These are phyloP conservation scores for Talaromyces funiculosus DNA, from an alignment of 2,329 filamentous ascomycete genomes.

Conservation along the genomic window DNA sequence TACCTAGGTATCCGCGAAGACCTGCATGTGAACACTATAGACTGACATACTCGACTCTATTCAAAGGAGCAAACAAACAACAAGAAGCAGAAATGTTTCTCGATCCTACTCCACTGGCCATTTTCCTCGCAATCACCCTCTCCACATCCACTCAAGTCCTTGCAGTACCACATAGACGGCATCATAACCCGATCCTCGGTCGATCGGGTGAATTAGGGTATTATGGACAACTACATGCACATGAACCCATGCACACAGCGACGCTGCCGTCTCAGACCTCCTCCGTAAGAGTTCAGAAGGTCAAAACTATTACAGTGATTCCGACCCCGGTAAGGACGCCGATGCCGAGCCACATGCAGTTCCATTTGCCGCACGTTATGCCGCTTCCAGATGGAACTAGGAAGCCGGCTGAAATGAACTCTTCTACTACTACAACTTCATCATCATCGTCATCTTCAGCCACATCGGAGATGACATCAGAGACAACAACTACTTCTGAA, in stretches of 20 bases:
- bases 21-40: no score
- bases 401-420: neutral
- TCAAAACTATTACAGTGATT: conserved; percentile 7
- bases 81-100: conserved; percentile 9
- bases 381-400: conserved; percentile 2
- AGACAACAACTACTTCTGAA: neutral
- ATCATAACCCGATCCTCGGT: neutral
- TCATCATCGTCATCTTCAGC: neutral
- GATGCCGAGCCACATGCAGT: neutral
- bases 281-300: neutral
- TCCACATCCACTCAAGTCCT: conserved; percentile 4
- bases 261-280: neutral
- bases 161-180: conserved; percentile 2
- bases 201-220: neutral
- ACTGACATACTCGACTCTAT: neutral
- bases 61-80: neutral
- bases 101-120: conserved; percentile 4
- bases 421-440: neutral
- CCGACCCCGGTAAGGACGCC: conserved; percentile 2
- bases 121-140: conserved; percentile 12
- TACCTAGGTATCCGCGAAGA: no score
- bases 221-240: neutral
- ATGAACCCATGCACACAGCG: neutral
- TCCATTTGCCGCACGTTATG: neutral
- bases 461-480: neutral